Conservation (phyloP, 768 basidiomycete species). For the Leccinum incarnatum region DNA sequence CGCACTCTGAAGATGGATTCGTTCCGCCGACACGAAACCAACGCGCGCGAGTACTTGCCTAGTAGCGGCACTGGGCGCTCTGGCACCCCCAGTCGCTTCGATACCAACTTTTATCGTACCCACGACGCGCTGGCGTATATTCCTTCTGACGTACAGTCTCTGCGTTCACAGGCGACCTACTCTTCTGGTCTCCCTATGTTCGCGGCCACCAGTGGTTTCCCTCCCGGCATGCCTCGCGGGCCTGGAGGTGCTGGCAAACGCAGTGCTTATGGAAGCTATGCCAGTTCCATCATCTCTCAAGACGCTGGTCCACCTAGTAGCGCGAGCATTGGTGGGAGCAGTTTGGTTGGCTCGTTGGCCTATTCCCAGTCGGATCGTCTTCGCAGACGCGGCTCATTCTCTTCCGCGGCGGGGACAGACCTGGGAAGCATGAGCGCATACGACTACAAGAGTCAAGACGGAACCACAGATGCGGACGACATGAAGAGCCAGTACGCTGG, state of each 20-base stretch:
- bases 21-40: slow-evolving; percentile 90
- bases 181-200: slow-evolving; percentile 91
- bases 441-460: slow-evolving; percentile 91
- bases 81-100: slow-evolving; percentile 92
- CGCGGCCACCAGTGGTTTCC: slow-evolving; percentile 64
- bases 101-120: slow-evolving; percentile 91
- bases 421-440: slow-evolving; percentile 73
- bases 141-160: slow-evolving; percentile 92
- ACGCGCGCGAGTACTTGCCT: slow-evolving; percentile 73
- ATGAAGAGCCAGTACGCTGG: slow-evolving; percentile 87
- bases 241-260: slow-evolving; percentile 63
- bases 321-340: slow-evolving; percentile 56
- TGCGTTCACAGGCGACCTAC: slow-evolving; percentile 95
- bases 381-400: slow-evolving; percentile 71
- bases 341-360: slow-evolving; percentile 56
- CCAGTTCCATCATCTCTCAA: slow-evolving; percentile 91
- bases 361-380: slow-evolving; percentile 92
- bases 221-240: slow-evolving; percentile 62
- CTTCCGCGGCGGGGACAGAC: slow-evolving; percentile 72
- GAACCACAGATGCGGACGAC: slow-evolving; percentile 74
- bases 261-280: slow-evolving; percentile 75
- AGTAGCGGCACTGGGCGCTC: slow-evolving; percentile 50
- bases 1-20: slow-evolving; percentile 91
- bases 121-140: slow-evolving; percentile 94
- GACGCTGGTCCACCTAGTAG: slow-evolving; percentile 66